These are phyloP conservation scores for Heritiera littoralis DNA, from an alignment of 345 rosid species.

Conservation along the genomic window DNA sequence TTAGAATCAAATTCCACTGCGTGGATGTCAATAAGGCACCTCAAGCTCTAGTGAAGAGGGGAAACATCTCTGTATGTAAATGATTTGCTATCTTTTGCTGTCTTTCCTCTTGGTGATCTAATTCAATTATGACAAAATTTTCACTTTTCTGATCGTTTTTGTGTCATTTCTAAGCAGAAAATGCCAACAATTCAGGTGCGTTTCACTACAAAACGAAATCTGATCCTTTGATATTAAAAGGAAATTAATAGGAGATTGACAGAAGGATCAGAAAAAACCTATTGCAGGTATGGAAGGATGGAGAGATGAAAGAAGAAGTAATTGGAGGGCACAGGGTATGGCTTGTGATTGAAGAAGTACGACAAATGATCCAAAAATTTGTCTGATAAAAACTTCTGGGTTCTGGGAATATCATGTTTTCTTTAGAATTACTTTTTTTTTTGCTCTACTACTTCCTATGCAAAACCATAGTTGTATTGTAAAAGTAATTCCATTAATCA, in stretches of 20 bases:
- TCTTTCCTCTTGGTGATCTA: neutral
- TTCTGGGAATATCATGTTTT: neutral
- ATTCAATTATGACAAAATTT: neutral
- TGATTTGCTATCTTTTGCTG: neutral
- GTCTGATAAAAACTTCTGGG: constrained; percentile 27
- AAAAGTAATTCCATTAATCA: neutral
- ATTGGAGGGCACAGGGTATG: constrained; percentile 94
- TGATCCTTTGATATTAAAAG: neutral
- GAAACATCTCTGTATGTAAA: constrained; percentile 54
- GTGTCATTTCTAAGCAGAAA: constrained; percentile 49
- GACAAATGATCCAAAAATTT: constrained; percentile 43
- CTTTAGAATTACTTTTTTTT: too few species aligned
- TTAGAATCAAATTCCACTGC: constrained; percentile 63
- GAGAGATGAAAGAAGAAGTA: constrained; percentile 83
- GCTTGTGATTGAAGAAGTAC: constrained; percentile 69
- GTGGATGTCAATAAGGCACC: constrained; percentile 84
- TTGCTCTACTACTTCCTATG: neutral
- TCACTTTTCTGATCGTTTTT: neutral
- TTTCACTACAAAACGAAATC: too few species aligned
- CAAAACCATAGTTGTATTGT: neutral
- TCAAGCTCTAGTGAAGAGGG: constrained; percentile 61
- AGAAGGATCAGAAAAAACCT: neutral
- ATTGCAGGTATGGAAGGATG: constrained; percentile 75
- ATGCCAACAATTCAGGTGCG: constrained; percentile 49
- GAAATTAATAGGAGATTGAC: neutral